Percentiles rank a stretch among this genome's conserved stretches.
These are phyloP conservation scores for Chytridium lagenaria DNA, from an alignment of 371 early-diverging fungal species.

Conservation along the genomic window DNA sequence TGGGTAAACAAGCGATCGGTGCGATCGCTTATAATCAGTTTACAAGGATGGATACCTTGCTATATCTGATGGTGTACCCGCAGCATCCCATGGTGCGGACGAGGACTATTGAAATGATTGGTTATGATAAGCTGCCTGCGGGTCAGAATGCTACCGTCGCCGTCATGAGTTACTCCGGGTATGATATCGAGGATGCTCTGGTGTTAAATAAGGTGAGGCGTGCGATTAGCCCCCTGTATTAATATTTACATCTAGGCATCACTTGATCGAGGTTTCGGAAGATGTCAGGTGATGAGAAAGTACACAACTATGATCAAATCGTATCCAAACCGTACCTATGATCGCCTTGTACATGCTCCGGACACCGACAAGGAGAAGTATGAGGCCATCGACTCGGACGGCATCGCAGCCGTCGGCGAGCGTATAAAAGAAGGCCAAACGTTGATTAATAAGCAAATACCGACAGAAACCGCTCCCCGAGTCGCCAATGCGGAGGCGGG, in stretches of 20 bases:
- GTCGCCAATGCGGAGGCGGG: constrained; percentile 49
- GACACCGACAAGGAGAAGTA: constrained; percentile 59
- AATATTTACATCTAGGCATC: constrained; percentile 65
- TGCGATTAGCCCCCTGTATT: constrained; percentile 7
- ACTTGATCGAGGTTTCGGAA: constrained; percentile 98
- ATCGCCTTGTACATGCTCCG: constrained; percentile 69
- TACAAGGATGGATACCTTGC: constrained; percentile 95
- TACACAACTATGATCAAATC: constrained; percentile 78
- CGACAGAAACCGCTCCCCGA: constrained; percentile 73
- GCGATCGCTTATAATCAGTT: constrained; percentile 96
- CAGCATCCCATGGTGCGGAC: constrained; percentile 99
- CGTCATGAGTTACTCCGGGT: constrained; percentile 99
- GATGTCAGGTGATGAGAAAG: constrained; percentile 96
- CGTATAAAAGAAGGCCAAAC: constrained; percentile 76
- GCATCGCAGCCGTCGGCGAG: constrained; percentile 90
- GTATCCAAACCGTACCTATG: constrained; percentile 89
- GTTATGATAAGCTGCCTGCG: constrained; percentile 97
- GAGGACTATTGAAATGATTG: constrained; percentile 96
- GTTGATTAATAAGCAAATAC: constrained; percentile 85
- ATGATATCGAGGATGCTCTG: constrained; percentile 99
- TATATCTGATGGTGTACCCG: constrained; percentile 96
- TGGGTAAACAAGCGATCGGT: constrained; percentile 99
- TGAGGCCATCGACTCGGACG: constrained; percentile 82
- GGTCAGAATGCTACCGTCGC: constrained; percentile 99
- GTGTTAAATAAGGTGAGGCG: constrained; percentile 88